These are phyloP conservation scores for Falciphora oryzae DNA, from an alignment of 2,329 filamentous ascomycete species.

Conservation along the genomic window DNA sequence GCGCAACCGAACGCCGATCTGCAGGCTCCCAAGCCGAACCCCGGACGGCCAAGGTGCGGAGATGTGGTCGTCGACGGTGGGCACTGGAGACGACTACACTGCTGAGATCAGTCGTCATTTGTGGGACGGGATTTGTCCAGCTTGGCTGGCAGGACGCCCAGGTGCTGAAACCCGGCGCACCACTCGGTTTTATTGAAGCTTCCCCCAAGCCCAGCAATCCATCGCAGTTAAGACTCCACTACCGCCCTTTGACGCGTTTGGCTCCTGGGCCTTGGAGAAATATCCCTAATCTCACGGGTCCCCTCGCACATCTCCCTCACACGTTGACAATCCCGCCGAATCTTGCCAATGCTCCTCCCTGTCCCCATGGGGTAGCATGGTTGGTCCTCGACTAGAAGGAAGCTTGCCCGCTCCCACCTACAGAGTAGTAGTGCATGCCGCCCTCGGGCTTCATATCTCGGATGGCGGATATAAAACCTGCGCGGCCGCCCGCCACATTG, in stretches of 20 bases:
- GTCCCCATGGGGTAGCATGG: background rate
- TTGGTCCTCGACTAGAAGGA: background rate
- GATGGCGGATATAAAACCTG: too few species aligned
- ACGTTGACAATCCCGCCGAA: too few species aligned
- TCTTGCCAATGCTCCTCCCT: too few species aligned
- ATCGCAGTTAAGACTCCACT: background rate
- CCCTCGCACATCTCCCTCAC: too few species aligned
- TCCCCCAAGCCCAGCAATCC: background rate
- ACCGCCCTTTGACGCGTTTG: background rate
- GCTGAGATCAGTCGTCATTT: background rate
- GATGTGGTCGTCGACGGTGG: background rate
- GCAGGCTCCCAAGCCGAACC: background rate
- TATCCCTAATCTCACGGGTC: too few species aligned
- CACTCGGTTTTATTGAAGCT: background rate
- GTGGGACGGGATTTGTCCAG: background rate
- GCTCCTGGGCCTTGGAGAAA: background rate
- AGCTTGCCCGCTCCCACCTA: too few species aligned
- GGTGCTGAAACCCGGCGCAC: background rate
- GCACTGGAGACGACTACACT: too few species aligned
- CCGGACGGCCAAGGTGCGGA: background rate
- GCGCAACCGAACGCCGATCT: background rate
- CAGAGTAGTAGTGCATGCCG: too few species aligned
- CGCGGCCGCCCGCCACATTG: too few species aligned
- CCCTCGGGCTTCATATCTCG: too few species aligned
- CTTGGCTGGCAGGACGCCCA: background rate